These are phyloP conservation scores for Atkinsonella hypoxylon DNA, from an alignment of 2,329 filamentous ascomycete species.

Conservation along the genomic window DNA sequence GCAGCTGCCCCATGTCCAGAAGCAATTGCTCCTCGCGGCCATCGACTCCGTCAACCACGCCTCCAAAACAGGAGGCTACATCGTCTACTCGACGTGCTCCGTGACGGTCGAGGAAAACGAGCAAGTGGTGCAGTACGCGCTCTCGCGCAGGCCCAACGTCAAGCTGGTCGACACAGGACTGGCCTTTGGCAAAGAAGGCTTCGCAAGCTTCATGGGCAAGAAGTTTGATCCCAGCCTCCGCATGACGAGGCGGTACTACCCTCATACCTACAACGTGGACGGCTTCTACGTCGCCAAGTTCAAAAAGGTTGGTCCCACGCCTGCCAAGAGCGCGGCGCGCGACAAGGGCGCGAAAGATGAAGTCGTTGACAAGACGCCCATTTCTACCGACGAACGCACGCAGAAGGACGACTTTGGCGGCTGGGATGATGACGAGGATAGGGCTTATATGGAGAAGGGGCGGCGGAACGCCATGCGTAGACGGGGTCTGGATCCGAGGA, in stretches of 20 bases:
- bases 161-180: slow-evolving; percentile 86
- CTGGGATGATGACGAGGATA: slow-evolving; percentile 64
- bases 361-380: slow-evolving; percentile 57
- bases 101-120: slow-evolving; percentile 89
- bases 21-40: slow-evolving; percentile 81
- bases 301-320: slow-evolving; percentile 77
- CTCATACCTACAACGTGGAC: slow-evolving; percentile 88
- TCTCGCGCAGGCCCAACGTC: slow-evolving; percentile 85
- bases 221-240: slow-evolving; percentile 77
- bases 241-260: slow-evolving; percentile 76
- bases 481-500: slow-evolving; percentile 62
- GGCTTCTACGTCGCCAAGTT: slow-evolving; percentile 98
- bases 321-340: slow-evolving; percentile 32
- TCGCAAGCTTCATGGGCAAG: slow-evolving; percentile 84
- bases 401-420: slow-evolving; percentile 50
- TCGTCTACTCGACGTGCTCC: slow-evolving; percentile 94
- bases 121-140: slow-evolving; percentile 83
- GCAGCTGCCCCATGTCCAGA: slow-evolving; percentile 84
- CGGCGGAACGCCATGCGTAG: slow-evolving; percentile 61
- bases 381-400: slow-evolving; percentile 34
- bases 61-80: slow-evolving; percentile 85
- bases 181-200: slow-evolving; percentile 83
- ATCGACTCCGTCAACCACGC: slow-evolving; percentile 91
- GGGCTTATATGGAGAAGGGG: slow-evolving; percentile 59
- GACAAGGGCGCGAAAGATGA: slow-evolving; percentile 28